Evolutionary conservation across 2,329 filamentous ascomycete genomes (phyloP).

Genomic region (Epichloe sylvatica): DNA sequence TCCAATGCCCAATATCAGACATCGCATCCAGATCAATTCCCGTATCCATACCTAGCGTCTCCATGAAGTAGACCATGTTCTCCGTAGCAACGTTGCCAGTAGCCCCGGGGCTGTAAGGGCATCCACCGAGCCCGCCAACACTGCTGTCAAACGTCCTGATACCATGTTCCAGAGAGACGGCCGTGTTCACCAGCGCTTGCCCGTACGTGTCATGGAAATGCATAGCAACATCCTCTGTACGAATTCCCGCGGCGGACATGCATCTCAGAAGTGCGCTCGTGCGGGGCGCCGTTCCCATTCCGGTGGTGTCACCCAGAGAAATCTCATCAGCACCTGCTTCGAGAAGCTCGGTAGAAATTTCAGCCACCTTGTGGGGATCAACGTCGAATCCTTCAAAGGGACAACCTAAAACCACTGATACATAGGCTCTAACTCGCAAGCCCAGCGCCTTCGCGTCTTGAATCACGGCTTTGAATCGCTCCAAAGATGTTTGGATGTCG

Average conservation of each 20-base stretch:
- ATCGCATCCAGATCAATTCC: slow-evolving; percentile 57
- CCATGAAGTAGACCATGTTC: slow-evolving; percentile 66
- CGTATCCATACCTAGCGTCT: slow-evolving; percentile 60
- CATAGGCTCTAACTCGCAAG: slow-evolving; percentile 61
- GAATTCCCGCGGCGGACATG: slow-evolving; percentile 51
- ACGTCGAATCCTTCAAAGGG: slow-evolving; percentile 58
- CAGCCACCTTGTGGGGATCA: slow-evolving; percentile 47
- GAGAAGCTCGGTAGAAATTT: slow-evolving; percentile 55
- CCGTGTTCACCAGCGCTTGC: slow-evolving; percentile 69
- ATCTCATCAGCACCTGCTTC: slow-evolving; percentile 88
- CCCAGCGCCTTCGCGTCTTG: slow-evolving; percentile 48
- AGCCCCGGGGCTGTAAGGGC: slow-evolving; percentile 72
- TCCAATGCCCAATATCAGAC: slow-evolving; percentile 58
- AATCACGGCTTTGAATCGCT: slow-evolving; percentile 57
- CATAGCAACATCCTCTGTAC: slow-evolving; percentile 58
- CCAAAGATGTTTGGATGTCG: slow-evolving; percentile 58
- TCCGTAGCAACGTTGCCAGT: slow-evolving; percentile 80
- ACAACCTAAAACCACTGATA: slow-evolving; percentile 69
- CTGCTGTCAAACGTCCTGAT: slow-evolving; percentile 68
- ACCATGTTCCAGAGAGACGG: slow-evolving; percentile 63
- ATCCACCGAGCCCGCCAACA: slow-evolving; percentile 69
- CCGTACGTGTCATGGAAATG: slow-evolving; percentile 88
- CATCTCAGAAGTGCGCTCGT: slow-evolving; percentile 52
- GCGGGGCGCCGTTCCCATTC: slow-evolving; percentile 69
- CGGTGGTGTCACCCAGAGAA: slow-evolving; percentile 77